Percentiles rank a stretch among this genome's conserved stretches.
Evolutionary conservation across 2,329 filamentous ascomycete genomes (phyloP).

Genomic region (Paraconiothyrium brasiliense): DNA sequence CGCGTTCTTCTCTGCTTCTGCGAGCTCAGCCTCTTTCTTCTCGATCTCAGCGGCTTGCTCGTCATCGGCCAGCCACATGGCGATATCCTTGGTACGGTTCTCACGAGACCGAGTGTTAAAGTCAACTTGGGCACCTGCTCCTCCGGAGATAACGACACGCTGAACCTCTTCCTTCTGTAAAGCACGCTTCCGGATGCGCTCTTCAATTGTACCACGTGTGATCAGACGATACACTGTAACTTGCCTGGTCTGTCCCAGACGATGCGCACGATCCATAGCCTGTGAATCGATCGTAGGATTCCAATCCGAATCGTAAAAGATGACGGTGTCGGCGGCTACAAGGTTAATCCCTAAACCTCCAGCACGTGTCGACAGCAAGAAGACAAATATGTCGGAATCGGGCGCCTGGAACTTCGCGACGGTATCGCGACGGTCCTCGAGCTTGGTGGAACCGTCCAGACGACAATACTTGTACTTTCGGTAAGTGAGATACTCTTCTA

Average conservation of each 20-base stretch:
- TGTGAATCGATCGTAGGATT: slow-evolving; percentile 99
- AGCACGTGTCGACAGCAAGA: slow-evolving; percentile 92
- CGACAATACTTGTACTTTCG: slow-evolving; percentile 99
- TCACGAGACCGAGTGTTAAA: slow-evolving; percentile 93
- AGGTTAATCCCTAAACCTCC: slow-evolving; percentile 98
- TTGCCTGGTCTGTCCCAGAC: slow-evolving; percentile 93
- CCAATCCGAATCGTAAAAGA: slow-evolving; percentile 99
- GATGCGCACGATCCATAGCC: slow-evolving; percentile 98
- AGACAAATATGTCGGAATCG: slow-evolving; percentile 93
- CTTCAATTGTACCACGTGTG: slow-evolving; percentile 95
- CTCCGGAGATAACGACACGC: slow-evolving; percentile 93
- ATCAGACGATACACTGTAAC: slow-evolving; percentile 98
- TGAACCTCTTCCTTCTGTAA: slow-evolving; percentile 99
- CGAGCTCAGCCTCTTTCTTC: slow-evolving; percentile 85
- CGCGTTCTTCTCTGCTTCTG: slow-evolving; percentile 68
- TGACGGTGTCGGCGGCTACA: slow-evolving; percentile 95
- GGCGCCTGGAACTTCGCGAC: slow-evolving; percentile 92
- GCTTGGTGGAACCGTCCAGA: slow-evolving; percentile 93
- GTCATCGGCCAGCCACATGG: slow-evolving; percentile 98
- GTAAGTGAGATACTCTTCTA: slow-evolving; percentile 99
- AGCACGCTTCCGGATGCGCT: slow-evolving; percentile 95
- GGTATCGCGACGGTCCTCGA: slow-evolving; percentile 95
- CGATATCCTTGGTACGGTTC: slow-evolving; percentile 97
- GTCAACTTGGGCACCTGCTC: slow-evolving; percentile 83
- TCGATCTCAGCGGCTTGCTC: slow-evolving; percentile 96